Percentiles rank a stretch among this genome's conserved stretches.
Evolutionary conservation across 1,284 basidiomycete genomes (phyloP).

Genomic region (Apiotrichum montevideense): DNA sequence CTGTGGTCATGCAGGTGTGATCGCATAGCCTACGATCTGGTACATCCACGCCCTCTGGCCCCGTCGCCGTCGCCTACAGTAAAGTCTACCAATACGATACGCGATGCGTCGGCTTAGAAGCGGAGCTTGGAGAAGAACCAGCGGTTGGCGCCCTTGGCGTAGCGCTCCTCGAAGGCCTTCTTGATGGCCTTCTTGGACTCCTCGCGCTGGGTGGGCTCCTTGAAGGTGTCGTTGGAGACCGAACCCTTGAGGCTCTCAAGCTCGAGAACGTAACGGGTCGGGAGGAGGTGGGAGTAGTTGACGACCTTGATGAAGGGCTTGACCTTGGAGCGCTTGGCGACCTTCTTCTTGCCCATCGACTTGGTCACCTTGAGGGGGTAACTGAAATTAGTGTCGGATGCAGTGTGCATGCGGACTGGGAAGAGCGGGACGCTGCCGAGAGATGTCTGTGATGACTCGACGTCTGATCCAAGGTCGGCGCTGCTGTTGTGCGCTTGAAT

Average conservation of each 20-base stretch:
- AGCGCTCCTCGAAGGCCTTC: constrained; percentile 89
- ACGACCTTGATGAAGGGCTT: constrained; percentile 99
- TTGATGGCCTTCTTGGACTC: constrained; percentile 93
- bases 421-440: no score
- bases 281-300: constrained; percentile 97
- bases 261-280: constrained; percentile 92
- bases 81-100: background rate
- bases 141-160: constrained; percentile 84
- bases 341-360: constrained; percentile 92
- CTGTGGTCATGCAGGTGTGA: constrained; percentile 17
- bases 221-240: constrained; percentile 80
- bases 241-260: constrained; percentile 84
- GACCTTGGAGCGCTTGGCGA: constrained; percentile 83
- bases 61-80: background rate
- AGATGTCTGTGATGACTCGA: no score
- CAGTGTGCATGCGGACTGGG: no score
- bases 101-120: constrained; percentile 22
- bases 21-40: constrained; percentile 18
- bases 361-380: constrained; percentile 94
- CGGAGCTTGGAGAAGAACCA: constrained; percentile 57
- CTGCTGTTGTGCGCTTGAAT: no score
- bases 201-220: constrained; percentile 86
- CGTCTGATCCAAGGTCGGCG: no score
- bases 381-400: constrained; percentile 38
- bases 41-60: constrained; percentile 11